phyloP scores from a whole-genome alignment of 2,329 filamentous ascomycete genomes.

The Chrysosporium keratinophilum region DNA sequence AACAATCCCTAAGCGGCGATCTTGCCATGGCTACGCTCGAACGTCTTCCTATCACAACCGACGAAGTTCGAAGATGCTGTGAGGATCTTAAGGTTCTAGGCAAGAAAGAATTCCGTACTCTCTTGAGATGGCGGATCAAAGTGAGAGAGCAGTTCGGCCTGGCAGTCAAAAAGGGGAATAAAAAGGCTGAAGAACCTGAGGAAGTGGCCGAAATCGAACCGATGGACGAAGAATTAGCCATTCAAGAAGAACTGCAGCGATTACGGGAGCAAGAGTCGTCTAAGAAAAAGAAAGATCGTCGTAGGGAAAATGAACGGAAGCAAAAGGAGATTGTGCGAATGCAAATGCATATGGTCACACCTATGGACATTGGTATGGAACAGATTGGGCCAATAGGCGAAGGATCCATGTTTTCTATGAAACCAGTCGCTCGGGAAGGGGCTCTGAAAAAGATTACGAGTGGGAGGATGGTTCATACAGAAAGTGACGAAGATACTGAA shows the following conservation, averaged over 20 bases:
- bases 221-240: constrained; percentile 89
- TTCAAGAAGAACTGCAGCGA: constrained; percentile 76
- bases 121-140: constrained; percentile 81
- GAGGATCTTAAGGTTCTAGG: constrained; percentile 80
- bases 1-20: constrained; percentile 68
- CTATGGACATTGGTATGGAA: constrained; percentile 91
- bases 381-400: constrained; percentile 68
- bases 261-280: constrained; percentile 68
- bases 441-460: constrained; percentile 58
- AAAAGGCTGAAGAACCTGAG: constrained; percentile 46
- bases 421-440: constrained; percentile 65
- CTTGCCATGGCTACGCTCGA: constrained; percentile 77
- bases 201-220: constrained; percentile 73
- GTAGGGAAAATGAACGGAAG: constrained; percentile 86
- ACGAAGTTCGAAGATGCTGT: constrained; percentile 69
- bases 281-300: constrained; percentile 70
- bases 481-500: constrained; percentile 51
- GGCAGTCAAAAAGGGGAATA: constrained; percentile 55
- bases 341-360: constrained; percentile 94
- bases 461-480: constrained; percentile 62
- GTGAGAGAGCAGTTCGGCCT: constrained; percentile 88
- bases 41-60: constrained; percentile 74
- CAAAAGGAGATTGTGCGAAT: constrained; percentile 90
- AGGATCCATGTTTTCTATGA: constrained; percentile 77
- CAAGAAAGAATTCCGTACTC: constrained; percentile 82